Evolutionary conservation across 345 rosid genomes (phyloP).

Genomic region (Eucalyptus coolabah): DNA sequence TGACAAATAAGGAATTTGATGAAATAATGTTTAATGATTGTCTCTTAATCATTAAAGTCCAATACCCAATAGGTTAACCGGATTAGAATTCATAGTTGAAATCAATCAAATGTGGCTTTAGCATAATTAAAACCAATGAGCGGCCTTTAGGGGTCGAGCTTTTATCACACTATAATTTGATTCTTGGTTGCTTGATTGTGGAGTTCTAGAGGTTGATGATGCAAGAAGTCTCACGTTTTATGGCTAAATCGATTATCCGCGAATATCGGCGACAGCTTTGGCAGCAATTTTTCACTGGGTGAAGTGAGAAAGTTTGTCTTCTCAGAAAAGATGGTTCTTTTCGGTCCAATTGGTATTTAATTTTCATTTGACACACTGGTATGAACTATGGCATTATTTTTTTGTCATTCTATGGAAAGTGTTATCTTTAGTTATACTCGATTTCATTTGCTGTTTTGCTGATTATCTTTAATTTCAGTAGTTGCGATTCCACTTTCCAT

Average conservation of each 20-base stretch:
- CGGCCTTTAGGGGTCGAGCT: not conserved
- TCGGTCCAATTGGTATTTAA: not conserved
- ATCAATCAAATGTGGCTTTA: too few species aligned
- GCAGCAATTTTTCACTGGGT: not conserved
- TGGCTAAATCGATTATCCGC: not conserved
- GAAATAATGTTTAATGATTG: too few species aligned
- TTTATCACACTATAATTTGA: not conserved
- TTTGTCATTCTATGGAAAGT: not conserved
- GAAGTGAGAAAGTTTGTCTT: not conserved
- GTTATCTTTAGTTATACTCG: not conserved
- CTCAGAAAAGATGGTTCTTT: not conserved
- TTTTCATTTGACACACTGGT: not conserved
- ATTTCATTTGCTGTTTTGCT: not conserved
- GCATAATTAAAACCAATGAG: too few species aligned
- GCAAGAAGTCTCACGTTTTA: not conserved
- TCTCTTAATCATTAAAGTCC: too few species aligned
- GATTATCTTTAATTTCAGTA: not conserved
- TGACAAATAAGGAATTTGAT: too few species aligned
- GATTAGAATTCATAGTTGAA: too few species aligned
- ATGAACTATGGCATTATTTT: not conserved
- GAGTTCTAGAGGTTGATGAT: not conserved
- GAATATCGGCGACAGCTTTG: not conserved
- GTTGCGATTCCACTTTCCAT: not conserved
- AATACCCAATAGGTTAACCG: too few species aligned
- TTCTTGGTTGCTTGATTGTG: not conserved